Evolutionary conservation across 2,329 filamentous ascomycete species (phyloP), one percentile per base, ranked within the genome.

Genomic region (Cladosporium sp.): DNA sequence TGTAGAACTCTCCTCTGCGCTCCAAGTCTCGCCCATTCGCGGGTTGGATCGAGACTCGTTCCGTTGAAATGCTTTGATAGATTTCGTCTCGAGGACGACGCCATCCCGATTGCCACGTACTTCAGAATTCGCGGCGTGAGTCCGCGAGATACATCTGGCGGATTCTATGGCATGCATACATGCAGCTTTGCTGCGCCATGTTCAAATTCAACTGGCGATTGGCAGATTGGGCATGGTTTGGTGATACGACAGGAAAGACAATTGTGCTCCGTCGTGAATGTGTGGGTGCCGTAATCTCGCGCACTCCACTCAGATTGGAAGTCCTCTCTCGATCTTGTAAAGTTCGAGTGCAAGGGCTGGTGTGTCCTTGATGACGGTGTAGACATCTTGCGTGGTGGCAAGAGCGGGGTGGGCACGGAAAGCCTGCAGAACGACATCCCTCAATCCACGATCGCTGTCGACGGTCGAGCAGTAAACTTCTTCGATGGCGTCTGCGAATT

Each of bases 391-490:
- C 16, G 81, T 81, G 44, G 76, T 77, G 1, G 78, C 80, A 8
- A 83, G 73, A 49, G 79, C 76, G 18, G 81, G 81, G 64, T 83
- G 79, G 18, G 72, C 77, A 53, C 79, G 77, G 74, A 84, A 83
- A 2, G 80, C 75, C 67, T 83, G 80, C 57, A 83, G 74, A 62
- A 83, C 77, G 57, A 83, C 72, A 67, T 82, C 80, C 26, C 82
- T 77, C 29, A 83, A 76, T 12, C 82, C 82, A 40, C 82, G 78
- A 70, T 84, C 82, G 23, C 75, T 77, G 72, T 84, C 81, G 67
- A 83, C 78, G 55, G 82, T 84, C 37, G 78, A 79, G 66, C 79
- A 79, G 73, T 83, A 84, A 16, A 80, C 81, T 68, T 82, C 80
- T 72, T 80, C 77, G 68, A 82, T 81, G 21, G 81, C 80, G 57